Evolutionary conservation across 306 rosid species (phyloP).

Genomic region (Pterocarpus macrocarpus): DNA sequence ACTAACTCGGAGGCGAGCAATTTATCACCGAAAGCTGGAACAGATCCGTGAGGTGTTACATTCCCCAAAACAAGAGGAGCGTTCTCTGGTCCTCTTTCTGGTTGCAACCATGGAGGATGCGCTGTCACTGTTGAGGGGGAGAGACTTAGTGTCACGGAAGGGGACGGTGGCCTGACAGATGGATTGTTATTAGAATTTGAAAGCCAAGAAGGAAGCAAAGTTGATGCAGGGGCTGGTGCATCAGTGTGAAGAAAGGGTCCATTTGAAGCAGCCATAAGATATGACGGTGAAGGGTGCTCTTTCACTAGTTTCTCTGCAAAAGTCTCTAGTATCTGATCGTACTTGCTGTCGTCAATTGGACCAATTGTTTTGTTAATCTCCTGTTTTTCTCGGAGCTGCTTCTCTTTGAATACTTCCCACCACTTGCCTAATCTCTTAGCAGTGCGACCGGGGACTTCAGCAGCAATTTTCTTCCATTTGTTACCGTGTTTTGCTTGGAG

Average conservation of each 20-base stretch:
- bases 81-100: neutral
- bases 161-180: slow-evolving; percentile 40
- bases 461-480: slow-evolving; percentile 79
- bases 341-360: neutral
- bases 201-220: neutral
- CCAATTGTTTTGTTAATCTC: neutral
- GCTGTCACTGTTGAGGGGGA: neutral
- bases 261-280: neutral
- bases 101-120: neutral
- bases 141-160: neutral
- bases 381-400: neutral
- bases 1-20: neutral
- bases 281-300: neutral
- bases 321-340: neutral
- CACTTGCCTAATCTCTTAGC: slow-evolving; percentile 51
- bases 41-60: neutral
- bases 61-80: neutral
- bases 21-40: neutral
- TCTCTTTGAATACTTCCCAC: neutral
- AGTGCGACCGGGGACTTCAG: slow-evolving; percentile 73
- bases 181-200: neutral
- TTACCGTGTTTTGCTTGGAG: slow-evolving; percentile 74
- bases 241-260: neutral
- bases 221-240: neutral
- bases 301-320: neutral